Conservation (phyloP, 2,329 filamentous ascomycete genomes). For the Graphium sp. region DNA sequence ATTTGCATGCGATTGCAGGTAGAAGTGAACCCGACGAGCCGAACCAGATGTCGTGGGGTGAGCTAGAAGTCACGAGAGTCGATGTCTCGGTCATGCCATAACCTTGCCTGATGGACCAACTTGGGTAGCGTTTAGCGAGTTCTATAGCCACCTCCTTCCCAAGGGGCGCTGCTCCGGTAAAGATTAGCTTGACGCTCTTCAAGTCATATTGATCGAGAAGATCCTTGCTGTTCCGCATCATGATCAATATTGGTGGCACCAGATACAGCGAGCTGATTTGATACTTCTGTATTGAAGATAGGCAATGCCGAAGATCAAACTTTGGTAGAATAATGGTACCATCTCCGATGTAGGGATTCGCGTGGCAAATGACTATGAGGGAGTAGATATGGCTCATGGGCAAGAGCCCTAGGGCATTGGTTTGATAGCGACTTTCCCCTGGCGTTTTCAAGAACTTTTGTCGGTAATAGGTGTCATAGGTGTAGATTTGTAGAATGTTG, state of each 20-base stretch:
- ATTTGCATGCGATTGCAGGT: slow-evolving; percentile 45
- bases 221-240: slow-evolving; percentile 49
- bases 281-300: slow-evolving; percentile 47
- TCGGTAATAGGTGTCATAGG: slow-evolving; percentile 19
- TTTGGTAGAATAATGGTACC: slow-evolving; percentile 52
- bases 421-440: slow-evolving; percentile 8
- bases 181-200: slow-evolving; percentile 45
- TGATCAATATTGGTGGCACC: slow-evolving; percentile 71
- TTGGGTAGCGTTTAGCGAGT: slow-evolving; percentile 41
- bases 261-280: slow-evolving; percentile 48
- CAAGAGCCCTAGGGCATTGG: slow-evolving; percentile 41
- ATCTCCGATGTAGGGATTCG: slow-evolving; percentile 52
- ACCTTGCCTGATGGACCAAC: slow-evolving; percentile 48
- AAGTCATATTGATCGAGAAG: slow-evolving; percentile 52
- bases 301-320: slow-evolving; percentile 49
- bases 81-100: slow-evolving; percentile 69
- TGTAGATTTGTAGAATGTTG: slow-evolving; percentile 46
- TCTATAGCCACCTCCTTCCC: slow-evolving; percentile 56
- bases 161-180: slow-evolving; percentile 64
- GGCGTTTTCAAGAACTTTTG: slow-evolving; percentile 7
- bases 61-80: slow-evolving; percentile 49
- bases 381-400: slow-evolving; percentile 69
- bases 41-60: slow-evolving; percentile 45
- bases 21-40: slow-evolving; percentile 58
- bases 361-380: slow-evolving; percentile 52